Evolutionary conservation across 306 rosid species (phyloP), one percentile per base, ranked within the genome.

Genomic region (Cucurbita ficifolia): DNA sequence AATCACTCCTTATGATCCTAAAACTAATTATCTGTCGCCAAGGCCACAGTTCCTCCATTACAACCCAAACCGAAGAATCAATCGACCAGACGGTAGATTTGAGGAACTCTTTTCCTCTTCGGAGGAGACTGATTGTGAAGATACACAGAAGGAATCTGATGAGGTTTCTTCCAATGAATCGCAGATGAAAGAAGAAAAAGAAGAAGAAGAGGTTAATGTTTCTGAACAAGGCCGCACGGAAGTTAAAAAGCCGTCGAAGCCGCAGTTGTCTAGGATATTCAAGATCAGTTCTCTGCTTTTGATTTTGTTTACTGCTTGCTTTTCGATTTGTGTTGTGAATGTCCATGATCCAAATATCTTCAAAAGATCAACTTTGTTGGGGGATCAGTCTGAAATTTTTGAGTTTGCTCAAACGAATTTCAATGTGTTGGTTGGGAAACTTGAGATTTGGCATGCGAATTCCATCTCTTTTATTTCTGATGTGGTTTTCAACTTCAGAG

Each of bases 21-120:
- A 86, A 84, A 86, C 88, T 14, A 92, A 92, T 79, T 90, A 84
- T 76, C 85, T 88, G 35, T 92, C 96, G 1, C 96, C 98, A 0
- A 86, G 98, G 76, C 96, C 98, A 3, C 92, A 85, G 79, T 92
- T 92, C 75, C 96, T 92, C 54, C 91, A 79, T 76, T 92, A 90
- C 82, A 84, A 74, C 76, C 96, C 96, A 0, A 88, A 83, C 63
- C 86, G 88, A 2, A 76, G 88, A 71, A 78, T 84, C 24, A 84
- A 81, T 62, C 75, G 43, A 61, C 79, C 76, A 36, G 87, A 75
- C 5, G 76, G 80, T 9, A 73, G 50, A 18, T 82, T 80, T 3
- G 94, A 88, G 71, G 96, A 84, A 8, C 78, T 83, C 70, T 77
- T 85, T 76, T 38, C 79, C 12, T 84, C 77, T 3, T 86, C 72